phyloP scores from a whole-genome alignment of 1,284 basidiomycete genomes.

The Ganoderma resinaceum region DNA sequence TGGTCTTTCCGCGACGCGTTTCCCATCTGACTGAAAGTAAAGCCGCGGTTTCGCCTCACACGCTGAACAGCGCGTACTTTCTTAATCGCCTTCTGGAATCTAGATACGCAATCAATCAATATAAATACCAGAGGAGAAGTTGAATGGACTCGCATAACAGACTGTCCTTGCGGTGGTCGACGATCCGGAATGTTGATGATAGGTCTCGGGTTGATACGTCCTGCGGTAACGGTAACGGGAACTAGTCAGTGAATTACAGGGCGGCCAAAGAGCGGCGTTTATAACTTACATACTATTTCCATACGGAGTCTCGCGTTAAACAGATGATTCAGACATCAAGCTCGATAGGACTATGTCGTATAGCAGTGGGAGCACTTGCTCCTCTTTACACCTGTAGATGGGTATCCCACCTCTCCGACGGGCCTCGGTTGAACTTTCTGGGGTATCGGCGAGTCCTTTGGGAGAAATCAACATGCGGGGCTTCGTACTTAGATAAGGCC shows the following conservation, averaged over 20 bases:
- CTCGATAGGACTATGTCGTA: too few relatives aligned
- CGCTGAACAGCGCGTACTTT: conserved; percentile 96
- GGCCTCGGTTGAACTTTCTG: too few relatives aligned
- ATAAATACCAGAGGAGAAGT: background rate
- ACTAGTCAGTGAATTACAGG: conserved; percentile 10
- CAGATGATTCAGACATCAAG: conserved; percentile 91
- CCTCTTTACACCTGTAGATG: too few relatives aligned
- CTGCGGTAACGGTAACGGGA: conserved; percentile 73
- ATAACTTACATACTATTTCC: conserved; percentile 91
- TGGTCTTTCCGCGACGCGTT: conserved; percentile 85
- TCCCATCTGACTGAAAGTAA: conserved; percentile 97
- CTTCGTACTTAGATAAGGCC: too few relatives aligned
- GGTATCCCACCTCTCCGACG: too few relatives aligned
- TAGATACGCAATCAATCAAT: conserved; percentile 39
- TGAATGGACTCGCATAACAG: conserved; percentile 42
- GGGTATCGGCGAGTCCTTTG: too few relatives aligned
- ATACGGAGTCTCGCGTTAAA: conserved; percentile 89
- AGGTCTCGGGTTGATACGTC: conserved; percentile 90
- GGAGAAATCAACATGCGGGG: too few relatives aligned
- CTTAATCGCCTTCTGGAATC: conserved; percentile 97
- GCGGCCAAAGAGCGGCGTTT: conserved; percentile 2
- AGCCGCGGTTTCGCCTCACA: conserved; percentile 92
- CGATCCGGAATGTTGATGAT: conserved; percentile 98
- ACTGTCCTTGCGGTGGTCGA: conserved; percentile 96
- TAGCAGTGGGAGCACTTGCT: too few relatives aligned